phyloP scores from a whole-genome alignment of 495 filamentous ascomycete genomes.

The Xylaria bambusicola region DNA sequence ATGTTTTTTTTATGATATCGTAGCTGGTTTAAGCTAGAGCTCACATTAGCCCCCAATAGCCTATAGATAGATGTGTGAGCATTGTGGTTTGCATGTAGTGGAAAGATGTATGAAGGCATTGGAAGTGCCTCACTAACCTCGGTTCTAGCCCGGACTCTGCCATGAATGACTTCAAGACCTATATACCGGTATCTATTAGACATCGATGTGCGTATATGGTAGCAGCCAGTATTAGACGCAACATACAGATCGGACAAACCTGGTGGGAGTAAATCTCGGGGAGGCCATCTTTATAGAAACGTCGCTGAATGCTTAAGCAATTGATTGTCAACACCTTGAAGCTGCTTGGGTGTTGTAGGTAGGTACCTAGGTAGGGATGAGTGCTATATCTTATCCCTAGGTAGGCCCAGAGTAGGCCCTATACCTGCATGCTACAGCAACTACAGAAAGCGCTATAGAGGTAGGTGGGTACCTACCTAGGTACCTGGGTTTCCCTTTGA shows the following conservation, averaged over 20 bases:
- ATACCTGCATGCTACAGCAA: too few species aligned
- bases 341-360: too few species aligned
- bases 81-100: too few species aligned
- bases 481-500: too few species aligned
- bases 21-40: not conserved
- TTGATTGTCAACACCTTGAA: too few species aligned
- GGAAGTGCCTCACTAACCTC: constrained; percentile 57
- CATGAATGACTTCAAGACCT: constrained; percentile 84
- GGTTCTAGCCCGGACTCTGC: constrained; percentile 83
- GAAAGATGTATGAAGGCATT: not conserved
- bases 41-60: constrained; percentile 47
- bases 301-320: too few species aligned
- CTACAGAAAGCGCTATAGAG: too few species aligned
- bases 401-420: too few species aligned
- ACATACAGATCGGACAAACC: constrained; percentile 46
- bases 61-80: constrained; percentile 24
- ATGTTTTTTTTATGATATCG: not conserved
- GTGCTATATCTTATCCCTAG: too few species aligned
- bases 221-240: not conserved
- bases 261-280: constrained; percentile 34
- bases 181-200: constrained; percentile 9
- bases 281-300: too few species aligned
- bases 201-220: not conserved
- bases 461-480: not conserved
- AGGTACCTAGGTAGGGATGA: too few species aligned